Conservation (phyloP, 805 yeast species). For the Hemisphaericaspora nanyangensis region DNA sequence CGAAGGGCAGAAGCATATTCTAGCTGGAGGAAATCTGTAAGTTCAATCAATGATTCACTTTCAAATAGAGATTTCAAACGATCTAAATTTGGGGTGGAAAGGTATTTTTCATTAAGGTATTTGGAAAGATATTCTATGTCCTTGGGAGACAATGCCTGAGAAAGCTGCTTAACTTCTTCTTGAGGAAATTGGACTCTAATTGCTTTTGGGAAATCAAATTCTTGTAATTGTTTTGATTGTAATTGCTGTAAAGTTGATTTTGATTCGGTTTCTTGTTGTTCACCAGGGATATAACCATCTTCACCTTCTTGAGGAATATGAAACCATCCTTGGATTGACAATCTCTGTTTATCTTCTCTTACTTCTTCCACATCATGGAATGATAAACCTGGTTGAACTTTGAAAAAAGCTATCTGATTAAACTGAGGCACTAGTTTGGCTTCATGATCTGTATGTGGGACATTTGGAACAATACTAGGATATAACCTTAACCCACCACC, state of each 20-base stretch:
- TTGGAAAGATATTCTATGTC: constrained; percentile 40
- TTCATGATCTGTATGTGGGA: constrained; percentile 75
- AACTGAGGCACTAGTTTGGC: constrained; percentile 82
- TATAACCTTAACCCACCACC: constrained; percentile 91
- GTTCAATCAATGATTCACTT: constrained; percentile 66
- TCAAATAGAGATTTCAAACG: constrained; percentile 50
- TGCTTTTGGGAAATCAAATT: constrained; percentile 77
- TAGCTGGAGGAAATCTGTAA: constrained; percentile 58
- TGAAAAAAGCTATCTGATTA: constrained; percentile 93
- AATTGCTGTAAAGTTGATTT: constrained; percentile 74
- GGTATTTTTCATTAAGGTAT: constrained; percentile 54
- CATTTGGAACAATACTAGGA: constrained; percentile 83
- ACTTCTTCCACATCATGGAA: constrained; percentile 99
- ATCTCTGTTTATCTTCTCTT: constrained; percentile 80
- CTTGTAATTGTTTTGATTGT: constrained; percentile 71
- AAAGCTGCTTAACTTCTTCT: constrained; percentile 32
- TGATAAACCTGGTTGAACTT: constrained; percentile 92
- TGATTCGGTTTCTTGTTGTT: constrained; percentile 73
- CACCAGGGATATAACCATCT: constrained; percentile 77
- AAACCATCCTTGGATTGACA: constrained; percentile 98
- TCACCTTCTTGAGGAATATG: constrained; percentile 96
- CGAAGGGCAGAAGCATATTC: constrained; percentile 48
- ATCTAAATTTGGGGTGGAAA: constrained; percentile 31
- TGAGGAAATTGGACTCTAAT: constrained; percentile 40
- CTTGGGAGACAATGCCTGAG: constrained; percentile 16